Evolutionary conservation across 352 stramenopile genomes (phyloP).

Genomic region (Pythium biforme): DNA sequence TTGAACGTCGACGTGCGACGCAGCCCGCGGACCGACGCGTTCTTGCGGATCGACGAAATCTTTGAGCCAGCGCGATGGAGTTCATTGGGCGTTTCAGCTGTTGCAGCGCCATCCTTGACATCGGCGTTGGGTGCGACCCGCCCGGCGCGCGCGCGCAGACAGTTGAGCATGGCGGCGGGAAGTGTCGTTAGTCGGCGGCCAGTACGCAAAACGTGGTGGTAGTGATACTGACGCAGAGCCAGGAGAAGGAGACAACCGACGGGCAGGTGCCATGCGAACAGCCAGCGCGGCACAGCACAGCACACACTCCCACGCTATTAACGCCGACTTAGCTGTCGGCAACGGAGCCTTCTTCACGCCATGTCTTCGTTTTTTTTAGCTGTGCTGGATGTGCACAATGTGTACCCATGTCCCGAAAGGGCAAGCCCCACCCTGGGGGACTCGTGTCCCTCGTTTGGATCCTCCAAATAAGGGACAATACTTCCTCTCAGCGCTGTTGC

Average conservation of each 20-base stretch:
- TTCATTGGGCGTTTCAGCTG: not conserved
- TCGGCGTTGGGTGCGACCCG: conserved; percentile 20
- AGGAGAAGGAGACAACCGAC: not conserved
- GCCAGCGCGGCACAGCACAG: not conserved
- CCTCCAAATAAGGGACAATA: conserved; percentile 8
- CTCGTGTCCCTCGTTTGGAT: not conserved
- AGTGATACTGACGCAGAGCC: too few species aligned
- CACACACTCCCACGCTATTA: not conserved
- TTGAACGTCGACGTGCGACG: conserved; percentile 27
- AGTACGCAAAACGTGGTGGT: too few species aligned
- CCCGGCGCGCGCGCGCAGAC: conserved; percentile 8
- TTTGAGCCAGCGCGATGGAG: not conserved
- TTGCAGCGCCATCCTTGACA: not conserved
- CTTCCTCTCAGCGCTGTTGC: not conserved
- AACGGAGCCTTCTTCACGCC: too few species aligned
- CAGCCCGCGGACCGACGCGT: conserved; percentile 21
- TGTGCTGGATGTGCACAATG: not conserved
- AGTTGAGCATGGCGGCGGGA: conserved; percentile 4
- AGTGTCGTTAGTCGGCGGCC: not conserved
- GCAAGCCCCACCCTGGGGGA: not conserved
- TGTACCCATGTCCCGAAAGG: conserved; percentile 14
- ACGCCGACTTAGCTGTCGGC: not conserved
- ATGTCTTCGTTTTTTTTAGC: too few species aligned
- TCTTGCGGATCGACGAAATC: conserved; percentile 9
- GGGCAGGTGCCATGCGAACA: not conserved